Conservation (phyloP, 1,284 basidiomycete genomes). For the Marasmius sp. region DNA sequence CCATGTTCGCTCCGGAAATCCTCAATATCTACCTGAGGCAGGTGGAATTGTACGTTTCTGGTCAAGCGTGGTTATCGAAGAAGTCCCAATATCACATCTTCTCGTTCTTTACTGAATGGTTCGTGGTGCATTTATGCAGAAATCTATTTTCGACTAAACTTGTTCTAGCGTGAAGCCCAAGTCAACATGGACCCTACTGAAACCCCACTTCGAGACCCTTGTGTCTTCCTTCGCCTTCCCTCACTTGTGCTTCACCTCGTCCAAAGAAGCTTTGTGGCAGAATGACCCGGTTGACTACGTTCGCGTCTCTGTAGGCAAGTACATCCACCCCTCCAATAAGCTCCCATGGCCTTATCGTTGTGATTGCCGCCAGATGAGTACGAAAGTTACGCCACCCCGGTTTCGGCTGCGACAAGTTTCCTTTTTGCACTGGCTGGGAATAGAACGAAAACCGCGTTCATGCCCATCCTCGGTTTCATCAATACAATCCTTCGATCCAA, state of each 20-base stretch:
- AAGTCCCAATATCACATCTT: slow-evolving; percentile 83
- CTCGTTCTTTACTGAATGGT: slow-evolving; percentile 86
- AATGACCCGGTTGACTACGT: slow-evolving; percentile 80
- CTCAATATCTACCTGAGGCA: slow-evolving; percentile 77
- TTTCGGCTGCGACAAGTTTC: slow-evolving; percentile 77
- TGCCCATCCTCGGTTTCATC: slow-evolving; percentile 76
- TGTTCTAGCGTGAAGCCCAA: slow-evolving; percentile 78
- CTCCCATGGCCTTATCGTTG: not conserved
- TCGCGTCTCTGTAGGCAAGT: slow-evolving; percentile 67
- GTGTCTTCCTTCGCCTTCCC: slow-evolving; percentile 82
- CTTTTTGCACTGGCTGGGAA: slow-evolving; percentile 74
- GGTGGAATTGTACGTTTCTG: slow-evolving; percentile 69
- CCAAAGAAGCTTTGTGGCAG: slow-evolving; percentile 71
- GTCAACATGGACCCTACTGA: slow-evolving; percentile 81
- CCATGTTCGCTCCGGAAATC: slow-evolving; percentile 81
- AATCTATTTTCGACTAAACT: not conserved
- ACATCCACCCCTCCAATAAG: not conserved
- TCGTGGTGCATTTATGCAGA: slow-evolving; percentile 24
- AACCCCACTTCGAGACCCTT: slow-evolving; percentile 76
- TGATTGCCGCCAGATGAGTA: slow-evolving; percentile 61
- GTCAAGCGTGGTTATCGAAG: slow-evolving; percentile 75
- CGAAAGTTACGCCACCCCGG: slow-evolving; percentile 73
- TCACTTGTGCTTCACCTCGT: slow-evolving; percentile 75
- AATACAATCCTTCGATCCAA: slow-evolving; percentile 66
- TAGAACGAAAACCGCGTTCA: slow-evolving; percentile 75